phyloP scores from a whole-genome alignment of 1,139 yeast species.

The Candida smagusa region DNA sequence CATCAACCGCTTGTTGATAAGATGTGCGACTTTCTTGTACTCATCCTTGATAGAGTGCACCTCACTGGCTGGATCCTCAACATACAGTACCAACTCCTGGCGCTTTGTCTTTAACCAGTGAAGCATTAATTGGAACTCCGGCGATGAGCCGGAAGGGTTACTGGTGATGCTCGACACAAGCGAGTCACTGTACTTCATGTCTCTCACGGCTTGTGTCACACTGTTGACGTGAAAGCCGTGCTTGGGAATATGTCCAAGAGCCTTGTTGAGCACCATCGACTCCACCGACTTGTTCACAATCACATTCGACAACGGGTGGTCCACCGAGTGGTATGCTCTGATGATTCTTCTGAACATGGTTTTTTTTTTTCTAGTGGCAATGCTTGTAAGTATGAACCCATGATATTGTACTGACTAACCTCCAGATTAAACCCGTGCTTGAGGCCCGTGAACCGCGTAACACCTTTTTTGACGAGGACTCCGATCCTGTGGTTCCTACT shows the following conservation, averaged over 20 bases:
- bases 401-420: constrained; percentile 6
- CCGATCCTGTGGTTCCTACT: constrained; percentile 16
- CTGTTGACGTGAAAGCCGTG: constrained; percentile 68
- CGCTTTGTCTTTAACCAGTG: constrained; percentile 42
- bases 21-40: constrained; percentile 53
- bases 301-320: constrained; percentile 33
- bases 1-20: constrained; percentile 59
- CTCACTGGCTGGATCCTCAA: constrained; percentile 20
- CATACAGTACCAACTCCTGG: constrained; percentile 30
- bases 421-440: constrained; percentile 54
- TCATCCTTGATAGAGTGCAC: constrained; percentile 40
- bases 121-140: constrained; percentile 46
- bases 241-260: constrained; percentile 56
- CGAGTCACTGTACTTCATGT: constrained; percentile 64
- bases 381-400: constrained; percentile 6
- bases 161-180: constrained; percentile 53
- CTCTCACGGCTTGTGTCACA: constrained; percentile 58
- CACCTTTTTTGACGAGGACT: constrained; percentile 44
- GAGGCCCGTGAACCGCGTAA: constrained; percentile 55
- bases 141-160: constrained; percentile 27
- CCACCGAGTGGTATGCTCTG: constrained; percentile 31
- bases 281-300: constrained; percentile 33
- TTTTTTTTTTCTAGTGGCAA: constrained; percentile 1
- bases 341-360: constrained; percentile 2
- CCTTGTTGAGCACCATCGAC: constrained; percentile 30